Conservation (phyloP, 2,329 filamentous ascomycete genomes). For the Trichophyton mentagrophytes region DNA sequence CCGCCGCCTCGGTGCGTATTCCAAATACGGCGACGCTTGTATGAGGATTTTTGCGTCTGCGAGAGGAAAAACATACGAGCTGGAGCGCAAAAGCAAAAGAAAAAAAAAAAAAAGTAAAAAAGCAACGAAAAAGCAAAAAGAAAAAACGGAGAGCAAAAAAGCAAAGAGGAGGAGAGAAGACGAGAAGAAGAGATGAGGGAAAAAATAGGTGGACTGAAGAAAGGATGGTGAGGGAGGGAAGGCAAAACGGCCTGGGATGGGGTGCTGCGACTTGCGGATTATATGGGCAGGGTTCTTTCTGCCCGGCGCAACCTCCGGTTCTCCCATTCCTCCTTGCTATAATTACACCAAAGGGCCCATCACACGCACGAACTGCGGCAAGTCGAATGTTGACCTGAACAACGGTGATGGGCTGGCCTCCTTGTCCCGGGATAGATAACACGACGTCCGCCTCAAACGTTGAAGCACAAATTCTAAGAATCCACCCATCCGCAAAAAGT, state of each 20-base stretch:
- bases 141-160: not conserved
- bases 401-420: not conserved
- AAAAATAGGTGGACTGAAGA: not conserved
- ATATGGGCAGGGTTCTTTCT: not conserved
- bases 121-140: not conserved
- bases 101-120: not conserved
- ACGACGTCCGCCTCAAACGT: not conserved
- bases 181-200: not conserved
- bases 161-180: not conserved
- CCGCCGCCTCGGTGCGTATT: constrained; percentile 3
- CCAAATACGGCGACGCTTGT: not conserved
- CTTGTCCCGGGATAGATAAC: not conserved
- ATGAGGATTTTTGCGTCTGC: not conserved
- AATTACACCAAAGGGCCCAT: not conserved
- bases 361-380: not conserved
- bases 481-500: not conserved
- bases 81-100: not conserved
- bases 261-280: not conserved
- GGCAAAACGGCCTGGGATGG: not conserved
- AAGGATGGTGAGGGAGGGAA: not conserved
- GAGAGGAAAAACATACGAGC: not conserved
- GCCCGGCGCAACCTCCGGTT: not conserved
- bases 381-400: not conserved
- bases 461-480: not conserved
- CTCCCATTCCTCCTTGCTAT: not conserved